These are phyloP conservation scores for Rubia occidens DNA, from an alignment of 305 asterid genomes.

Conservation along the genomic window DNA sequence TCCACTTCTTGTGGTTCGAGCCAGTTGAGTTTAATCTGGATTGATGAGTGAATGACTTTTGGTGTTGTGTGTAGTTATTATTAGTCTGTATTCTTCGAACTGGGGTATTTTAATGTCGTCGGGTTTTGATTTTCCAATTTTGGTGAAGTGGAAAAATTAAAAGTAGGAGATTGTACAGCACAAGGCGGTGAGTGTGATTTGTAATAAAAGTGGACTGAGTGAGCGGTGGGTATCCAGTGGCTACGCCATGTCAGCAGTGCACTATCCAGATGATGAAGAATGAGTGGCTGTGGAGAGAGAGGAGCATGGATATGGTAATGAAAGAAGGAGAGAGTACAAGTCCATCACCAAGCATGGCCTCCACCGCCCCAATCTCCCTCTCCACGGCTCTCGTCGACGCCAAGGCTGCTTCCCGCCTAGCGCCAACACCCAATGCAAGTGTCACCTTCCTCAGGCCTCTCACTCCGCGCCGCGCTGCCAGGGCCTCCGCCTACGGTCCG, in stretches of 20 bases:
- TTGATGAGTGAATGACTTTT: too few relatives aligned
- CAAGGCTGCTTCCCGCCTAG: slow-evolving; percentile 36
- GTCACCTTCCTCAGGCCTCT: slow-evolving; percentile 21
- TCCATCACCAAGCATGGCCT: background rate
- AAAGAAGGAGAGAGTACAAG: background rate
- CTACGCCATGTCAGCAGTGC: slow-evolving; percentile 35
- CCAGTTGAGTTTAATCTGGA: too few relatives aligned
- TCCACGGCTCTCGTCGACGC: slow-evolving; percentile 36
- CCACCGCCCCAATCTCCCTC: slow-evolving; percentile 39
- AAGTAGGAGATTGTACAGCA: too few relatives aligned
- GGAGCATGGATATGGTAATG: background rate
- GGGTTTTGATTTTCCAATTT: too few relatives aligned
- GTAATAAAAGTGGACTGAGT: too few relatives aligned
- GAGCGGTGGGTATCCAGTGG: slow-evolving; percentile 20
- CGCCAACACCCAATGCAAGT: slow-evolving; percentile 27
- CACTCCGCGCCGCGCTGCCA: slow-evolving; percentile 22
- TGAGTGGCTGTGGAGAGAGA: slow-evolving; percentile 26
- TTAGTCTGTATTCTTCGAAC: too few relatives aligned
- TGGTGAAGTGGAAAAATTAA: too few relatives aligned
- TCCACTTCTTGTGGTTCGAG: too few relatives aligned
- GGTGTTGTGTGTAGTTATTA: too few relatives aligned
- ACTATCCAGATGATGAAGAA: slow-evolving; percentile 32
- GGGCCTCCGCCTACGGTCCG: slow-evolving; percentile 41
- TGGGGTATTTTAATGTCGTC: too few relatives aligned
- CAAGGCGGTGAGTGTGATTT: too few relatives aligned